Conservation (phyloP, 345 rosid species). For the Camelina sativa region DNA sequence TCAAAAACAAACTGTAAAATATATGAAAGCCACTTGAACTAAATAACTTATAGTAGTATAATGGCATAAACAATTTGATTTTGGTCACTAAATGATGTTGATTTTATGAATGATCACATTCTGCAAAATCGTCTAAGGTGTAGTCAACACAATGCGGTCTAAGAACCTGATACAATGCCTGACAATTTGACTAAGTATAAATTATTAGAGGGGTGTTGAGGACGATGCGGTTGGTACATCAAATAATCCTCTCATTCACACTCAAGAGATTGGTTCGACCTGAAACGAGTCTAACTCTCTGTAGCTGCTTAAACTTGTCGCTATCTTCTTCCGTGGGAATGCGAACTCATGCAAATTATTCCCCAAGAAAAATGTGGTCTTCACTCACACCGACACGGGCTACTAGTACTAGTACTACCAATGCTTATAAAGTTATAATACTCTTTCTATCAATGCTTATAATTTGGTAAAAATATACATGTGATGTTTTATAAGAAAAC, state of each 20-base stretch:
- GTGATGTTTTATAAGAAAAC: not conserved
- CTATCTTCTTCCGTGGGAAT: conserved; percentile 1
- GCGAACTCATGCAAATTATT: not conserved
- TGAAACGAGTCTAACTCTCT: not conserved
- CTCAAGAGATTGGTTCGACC: not conserved
- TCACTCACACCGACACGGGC: not conserved
- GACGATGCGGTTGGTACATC: not conserved
- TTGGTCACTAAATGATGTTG: no score
- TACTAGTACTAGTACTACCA: not conserved
- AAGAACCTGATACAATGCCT: not conserved
- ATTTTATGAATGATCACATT: no score
- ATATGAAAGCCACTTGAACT: no score
- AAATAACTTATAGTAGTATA: no score
- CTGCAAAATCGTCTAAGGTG: no score
- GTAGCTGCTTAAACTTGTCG: conserved; percentile 1
- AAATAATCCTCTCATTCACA: conserved; percentile 3
- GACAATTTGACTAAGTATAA: not conserved
- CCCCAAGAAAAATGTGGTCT: not conserved
- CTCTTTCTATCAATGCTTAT: not conserved
- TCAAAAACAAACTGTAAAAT: no score
- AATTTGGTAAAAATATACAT: not conserved
- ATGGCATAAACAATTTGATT: no score
- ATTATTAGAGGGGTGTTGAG: not conserved
- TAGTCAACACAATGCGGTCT: no score
- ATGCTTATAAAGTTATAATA: not conserved